Evolutionary conservation across 805 yeast genomes (phyloP).

Genomic region (Ogataea neopini): DNA sequence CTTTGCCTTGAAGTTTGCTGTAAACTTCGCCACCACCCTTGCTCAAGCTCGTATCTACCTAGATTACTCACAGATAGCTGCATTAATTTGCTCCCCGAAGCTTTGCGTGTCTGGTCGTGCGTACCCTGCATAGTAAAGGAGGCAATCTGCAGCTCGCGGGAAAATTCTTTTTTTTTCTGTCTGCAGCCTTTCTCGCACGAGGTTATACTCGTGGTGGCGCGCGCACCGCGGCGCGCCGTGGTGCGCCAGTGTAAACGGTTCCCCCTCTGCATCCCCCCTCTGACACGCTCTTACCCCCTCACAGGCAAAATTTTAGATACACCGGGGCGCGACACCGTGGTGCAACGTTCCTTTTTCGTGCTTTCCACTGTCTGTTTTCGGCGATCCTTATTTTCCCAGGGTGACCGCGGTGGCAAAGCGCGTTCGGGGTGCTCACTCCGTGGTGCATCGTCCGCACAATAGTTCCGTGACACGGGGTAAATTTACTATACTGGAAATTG

Average conservation of each 20-base stretch:
- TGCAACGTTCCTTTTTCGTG: not conserved
- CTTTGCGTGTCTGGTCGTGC: conserved; percentile 7
- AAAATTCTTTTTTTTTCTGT: conserved; percentile 4
- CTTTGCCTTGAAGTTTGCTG: too few species aligned
- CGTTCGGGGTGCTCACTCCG: too few species aligned
- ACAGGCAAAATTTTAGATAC: not conserved
- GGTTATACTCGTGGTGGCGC: not conserved
- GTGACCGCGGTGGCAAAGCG: not conserved
- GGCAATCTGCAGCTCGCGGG: conserved; percentile 1
- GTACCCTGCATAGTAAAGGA: conserved; percentile 4
- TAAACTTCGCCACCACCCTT: too few species aligned
- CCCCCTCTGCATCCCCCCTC: not conserved
- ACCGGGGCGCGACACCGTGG: not conserved
- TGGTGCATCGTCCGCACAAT: too few species aligned
- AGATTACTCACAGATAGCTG: conserved; percentile 6
- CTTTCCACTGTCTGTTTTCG: not conserved
- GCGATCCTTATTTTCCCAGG: not conserved
- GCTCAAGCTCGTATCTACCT: not conserved
- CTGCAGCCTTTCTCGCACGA: not conserved
- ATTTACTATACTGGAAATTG: not conserved
- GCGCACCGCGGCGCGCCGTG: not conserved
- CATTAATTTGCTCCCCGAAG: conserved; percentile 4
- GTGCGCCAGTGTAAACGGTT: too few species aligned
- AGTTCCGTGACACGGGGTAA: too few species aligned
- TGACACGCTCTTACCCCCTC: not conserved